Evolutionary conservation across 1,139 yeast species (phyloP).

Genomic region (Wickerhamomyces sp.): DNA sequence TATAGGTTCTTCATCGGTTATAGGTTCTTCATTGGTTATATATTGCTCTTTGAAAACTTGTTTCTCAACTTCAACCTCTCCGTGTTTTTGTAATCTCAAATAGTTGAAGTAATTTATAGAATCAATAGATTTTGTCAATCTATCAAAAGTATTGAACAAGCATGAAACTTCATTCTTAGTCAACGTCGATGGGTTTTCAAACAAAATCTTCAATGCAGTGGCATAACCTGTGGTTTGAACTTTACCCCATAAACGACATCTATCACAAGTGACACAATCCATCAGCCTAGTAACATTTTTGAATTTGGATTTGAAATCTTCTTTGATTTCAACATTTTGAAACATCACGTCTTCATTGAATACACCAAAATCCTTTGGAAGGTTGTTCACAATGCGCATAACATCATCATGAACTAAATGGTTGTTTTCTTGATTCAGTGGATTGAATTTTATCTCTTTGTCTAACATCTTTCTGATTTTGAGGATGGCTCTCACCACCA

Average conservation of each 20-base stretch:
- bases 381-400: conserved; percentile 32
- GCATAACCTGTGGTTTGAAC: conserved; percentile 97
- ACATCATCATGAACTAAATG: conserved; percentile 41
- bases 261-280: conserved; percentile 98
- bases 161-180: conserved; percentile 88
- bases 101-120: conserved; percentile 68
- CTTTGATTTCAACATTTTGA: conserved; percentile 51
- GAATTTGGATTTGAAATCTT: conserved; percentile 81
- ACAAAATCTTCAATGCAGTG: conserved; percentile 84
- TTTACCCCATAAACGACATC: conserved; percentile 98
- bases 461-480: conserved; percentile 46
- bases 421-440: conserved; percentile 41
- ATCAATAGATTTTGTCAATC: conserved; percentile 78
- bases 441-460: conserved; percentile 44
- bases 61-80: background rate
- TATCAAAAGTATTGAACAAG: conserved; percentile 83
- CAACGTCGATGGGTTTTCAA: conserved; percentile 52
- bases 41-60: background rate
- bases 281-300: conserved; percentile 86
- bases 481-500: conserved; percentile 75
- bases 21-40: too few relatives aligned
- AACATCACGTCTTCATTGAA: conserved; percentile 56
- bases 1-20: background rate
- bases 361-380: conserved; percentile 41
- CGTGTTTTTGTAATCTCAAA: conserved; percentile 21